Base-by-base conservation (phyloP, 2,329 filamentous ascomycete species). In the Aureobasidium sp. region DNA sequence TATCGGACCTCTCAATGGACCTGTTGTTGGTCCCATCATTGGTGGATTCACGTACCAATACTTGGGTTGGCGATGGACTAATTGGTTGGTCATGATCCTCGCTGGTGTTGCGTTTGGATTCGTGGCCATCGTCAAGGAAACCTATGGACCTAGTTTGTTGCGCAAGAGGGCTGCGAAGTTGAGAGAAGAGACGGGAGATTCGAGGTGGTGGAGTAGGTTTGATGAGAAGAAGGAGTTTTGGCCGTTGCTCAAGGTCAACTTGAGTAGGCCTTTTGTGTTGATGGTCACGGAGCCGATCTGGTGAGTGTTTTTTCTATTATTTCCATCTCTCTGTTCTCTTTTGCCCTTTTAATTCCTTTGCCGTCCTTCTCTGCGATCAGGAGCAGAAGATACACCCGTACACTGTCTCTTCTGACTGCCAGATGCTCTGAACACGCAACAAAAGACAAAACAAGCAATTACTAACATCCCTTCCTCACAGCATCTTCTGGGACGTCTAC, bases 211-310 rank as follows among this genome's bases (percentile, higher is more conserved):
- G 87, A 88, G 82, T 67, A 84, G 88, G 42, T 96, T 94, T 70
- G 91, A 96, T 69, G 81, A 89, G 64, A 85, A 82, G 67, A 74
- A 84, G 44, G 80, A 81, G 39, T 85, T 90, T n/a, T 70, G 77
- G 62, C 79, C 85, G 24, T 76, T 95, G 54, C 75, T 96, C 62
- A 90, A 87, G 69, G 74, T 87, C 64, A 96, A 91, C 68, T 75
- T 97, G 19, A 85, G 85, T 61, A 81, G 91, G 0, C 92, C 92
- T 0, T 89, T 96, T 63, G 76, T 88, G 1, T 85, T 96, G 72
- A 84, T 87, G 17, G 82, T 87, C 48, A 90, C 86, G 0, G 92
- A 97, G 68, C 92, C 91, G 0, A 96, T 97, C 61, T 92, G 89
- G 86, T 87, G 69, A 68, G 79, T 65, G 22, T 49, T 24, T 37